Percentiles rank a stretch among this genome's conserved stretches.
These are phyloP conservation scores for Aureobasidium vineae DNA, from an alignment of 2,329 filamentous ascomycete genomes.

Conservation along the genomic window DNA sequence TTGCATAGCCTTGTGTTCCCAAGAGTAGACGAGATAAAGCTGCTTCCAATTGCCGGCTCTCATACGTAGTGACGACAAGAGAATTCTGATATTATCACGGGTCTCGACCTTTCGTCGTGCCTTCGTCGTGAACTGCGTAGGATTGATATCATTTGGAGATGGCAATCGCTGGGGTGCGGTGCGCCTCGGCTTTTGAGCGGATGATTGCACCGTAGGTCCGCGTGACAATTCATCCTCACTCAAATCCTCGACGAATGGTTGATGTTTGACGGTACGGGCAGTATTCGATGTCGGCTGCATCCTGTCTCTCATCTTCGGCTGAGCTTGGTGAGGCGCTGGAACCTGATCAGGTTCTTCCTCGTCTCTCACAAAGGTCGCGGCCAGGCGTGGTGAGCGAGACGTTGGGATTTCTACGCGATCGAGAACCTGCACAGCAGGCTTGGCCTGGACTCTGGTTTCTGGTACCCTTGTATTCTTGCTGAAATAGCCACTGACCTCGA, in stretches of 20 bases:
- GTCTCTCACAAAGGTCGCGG: constrained; percentile 1
- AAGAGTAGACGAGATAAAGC: background rate
- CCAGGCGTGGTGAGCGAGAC: background rate
- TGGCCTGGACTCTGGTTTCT: background rate
- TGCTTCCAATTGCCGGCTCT: background rate
- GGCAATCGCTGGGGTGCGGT: background rate
- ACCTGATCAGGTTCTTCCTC: background rate
- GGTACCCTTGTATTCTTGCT: background rate
- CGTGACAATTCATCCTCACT: constrained; percentile 11
- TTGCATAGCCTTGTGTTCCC: background rate
- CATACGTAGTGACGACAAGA: background rate
- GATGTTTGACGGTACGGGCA: background rate
- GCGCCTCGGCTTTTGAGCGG: background rate
- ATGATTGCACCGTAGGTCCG: background rate
- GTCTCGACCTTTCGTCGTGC: background rate
- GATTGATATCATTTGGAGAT: background rate
- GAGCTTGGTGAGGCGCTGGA: background rate
- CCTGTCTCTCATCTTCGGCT: background rate
- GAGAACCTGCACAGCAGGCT: background rate
- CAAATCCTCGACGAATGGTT: background rate
- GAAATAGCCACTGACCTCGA: background rate
- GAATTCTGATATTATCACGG: background rate
- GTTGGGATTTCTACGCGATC: background rate
- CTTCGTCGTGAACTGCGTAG: background rate
- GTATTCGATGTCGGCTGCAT: constrained; percentile 2